phyloP scores from a whole-genome alignment of 768 basidiomycete genomes.

The Aureoboletus auriporus region DNA sequence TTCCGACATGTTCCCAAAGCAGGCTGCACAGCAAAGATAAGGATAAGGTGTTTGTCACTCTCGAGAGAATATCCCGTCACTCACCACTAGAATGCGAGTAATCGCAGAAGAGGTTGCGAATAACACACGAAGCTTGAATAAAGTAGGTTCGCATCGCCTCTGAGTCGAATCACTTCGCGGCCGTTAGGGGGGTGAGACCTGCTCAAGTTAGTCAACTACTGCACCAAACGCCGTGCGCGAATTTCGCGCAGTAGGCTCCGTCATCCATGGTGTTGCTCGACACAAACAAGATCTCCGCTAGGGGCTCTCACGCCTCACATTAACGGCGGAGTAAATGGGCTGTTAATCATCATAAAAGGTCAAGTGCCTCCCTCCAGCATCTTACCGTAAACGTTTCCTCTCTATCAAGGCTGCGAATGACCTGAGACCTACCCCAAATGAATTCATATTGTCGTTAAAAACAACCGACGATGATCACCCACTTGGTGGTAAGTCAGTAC shows the following conservation, averaged over 20 bases:
- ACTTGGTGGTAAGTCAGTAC: neutral
- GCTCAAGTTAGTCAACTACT: neutral
- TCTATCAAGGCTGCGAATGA: conserved; percentile 48
- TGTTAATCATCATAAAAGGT: neutral
- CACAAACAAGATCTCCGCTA: neutral
- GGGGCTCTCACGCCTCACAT: neutral
- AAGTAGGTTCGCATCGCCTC: too few relatives aligned
- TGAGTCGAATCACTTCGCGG: neutral
- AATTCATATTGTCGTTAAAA: conserved; percentile 14
- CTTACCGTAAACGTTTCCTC: conserved; percentile 47
- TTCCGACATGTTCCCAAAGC: neutral
- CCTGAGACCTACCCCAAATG: conserved; percentile 55
- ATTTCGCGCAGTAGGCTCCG: neutral
- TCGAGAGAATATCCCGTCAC: neutral
- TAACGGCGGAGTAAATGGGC: neutral
- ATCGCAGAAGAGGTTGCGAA: neutral
- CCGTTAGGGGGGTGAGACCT: neutral
- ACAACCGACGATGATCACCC: conserved; percentile 1
- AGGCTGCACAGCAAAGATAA: conserved; percentile 1
- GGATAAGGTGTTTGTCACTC: neutral
- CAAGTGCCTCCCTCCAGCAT: conserved; percentile 40
- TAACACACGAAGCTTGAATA: neutral
- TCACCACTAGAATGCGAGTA: neutral
- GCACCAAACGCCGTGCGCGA: neutral
- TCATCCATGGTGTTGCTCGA: neutral